These are phyloP conservation scores for Trichoderma koningii DNA, from an alignment of 2,329 filamentous ascomycete genomes.

Conservation along the genomic window DNA sequence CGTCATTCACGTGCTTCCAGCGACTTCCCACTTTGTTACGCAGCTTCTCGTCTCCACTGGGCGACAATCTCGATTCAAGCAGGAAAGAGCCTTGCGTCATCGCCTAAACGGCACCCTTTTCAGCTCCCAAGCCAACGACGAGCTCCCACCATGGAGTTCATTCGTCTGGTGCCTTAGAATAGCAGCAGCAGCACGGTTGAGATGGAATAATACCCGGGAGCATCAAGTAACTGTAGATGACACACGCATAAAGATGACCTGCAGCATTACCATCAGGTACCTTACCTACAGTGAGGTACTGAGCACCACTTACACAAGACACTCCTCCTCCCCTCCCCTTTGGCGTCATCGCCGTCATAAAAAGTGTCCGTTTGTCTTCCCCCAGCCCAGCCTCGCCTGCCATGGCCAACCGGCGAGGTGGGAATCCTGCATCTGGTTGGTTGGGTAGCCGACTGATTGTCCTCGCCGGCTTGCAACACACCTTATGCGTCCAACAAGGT, in stretches of 20 bases:
- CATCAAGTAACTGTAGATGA: too few relatives aligned
- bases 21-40: neutral
- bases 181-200: neutral
- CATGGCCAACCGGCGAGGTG: neutral
- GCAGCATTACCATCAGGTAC: too few relatives aligned
- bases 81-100: slow-evolving; percentile 15
- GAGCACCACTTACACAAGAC: neutral
- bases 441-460: neutral
- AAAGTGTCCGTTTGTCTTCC: neutral
- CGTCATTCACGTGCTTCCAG: slow-evolving; percentile 22
- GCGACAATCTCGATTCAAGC: slow-evolving; percentile 8
- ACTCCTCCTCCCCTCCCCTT: neutral
- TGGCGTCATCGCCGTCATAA: slow-evolving; percentile 16
- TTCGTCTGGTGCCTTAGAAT: neutral
- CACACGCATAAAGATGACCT: too few relatives aligned
- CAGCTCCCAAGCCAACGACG: neutral
- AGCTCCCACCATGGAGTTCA: neutral
- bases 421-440: neutral
- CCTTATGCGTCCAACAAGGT: neutral
- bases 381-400: neutral
- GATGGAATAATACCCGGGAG: too few relatives aligned
- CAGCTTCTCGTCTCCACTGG: neutral
- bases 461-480: neutral
- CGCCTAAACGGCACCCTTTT: neutral
- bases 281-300: too few relatives aligned